Conservation (phyloP, 1,284 basidiomycete genomes). For the Ceratobasidium sp. region DNA sequence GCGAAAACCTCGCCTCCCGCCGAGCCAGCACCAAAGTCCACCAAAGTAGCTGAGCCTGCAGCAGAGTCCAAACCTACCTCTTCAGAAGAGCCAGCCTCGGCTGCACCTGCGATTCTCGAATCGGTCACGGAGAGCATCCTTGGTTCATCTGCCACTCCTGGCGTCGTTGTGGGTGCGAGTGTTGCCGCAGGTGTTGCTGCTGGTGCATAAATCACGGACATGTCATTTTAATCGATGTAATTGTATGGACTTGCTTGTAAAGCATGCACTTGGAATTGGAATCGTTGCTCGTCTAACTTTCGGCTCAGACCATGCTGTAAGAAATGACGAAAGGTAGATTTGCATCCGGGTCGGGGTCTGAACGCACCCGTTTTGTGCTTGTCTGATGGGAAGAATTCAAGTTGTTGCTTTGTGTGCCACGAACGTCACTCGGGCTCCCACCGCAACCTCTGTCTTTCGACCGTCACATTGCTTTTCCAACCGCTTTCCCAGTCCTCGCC, state of each 20-base stretch:
- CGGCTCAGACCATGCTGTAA: background rate
- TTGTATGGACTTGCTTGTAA: background rate
- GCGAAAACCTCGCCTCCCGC: constrained; percentile 59
- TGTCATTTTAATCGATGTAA: background rate
- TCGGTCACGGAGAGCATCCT: background rate
- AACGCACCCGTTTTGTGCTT: constrained; percentile 27
- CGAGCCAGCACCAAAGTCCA: constrained; percentile 45
- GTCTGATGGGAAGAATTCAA: constrained; percentile 28
- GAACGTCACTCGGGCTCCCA: constrained; percentile 1
- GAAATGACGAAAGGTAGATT: constrained; percentile 1
- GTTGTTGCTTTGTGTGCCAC: constrained; percentile 15
- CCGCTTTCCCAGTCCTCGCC: background rate
- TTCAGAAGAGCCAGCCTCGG: background rate
- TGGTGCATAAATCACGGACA: background rate
- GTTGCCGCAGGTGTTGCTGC: constrained; percentile 25
- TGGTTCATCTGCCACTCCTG: constrained; percentile 1
- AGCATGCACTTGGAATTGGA: no score
- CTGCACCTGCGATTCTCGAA: background rate
- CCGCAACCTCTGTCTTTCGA: background rate
- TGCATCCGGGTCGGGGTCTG: constrained; percentile 31
- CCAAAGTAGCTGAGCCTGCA: background rate
- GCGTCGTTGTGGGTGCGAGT: constrained; percentile 15
- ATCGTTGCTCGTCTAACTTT: no score
- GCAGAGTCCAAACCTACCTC: constrained; percentile 1
- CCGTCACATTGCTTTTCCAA: background rate